Percentiles rank a stretch among this genome's conserved stretches.
Conservation (phyloP, 768 basidiomycete genomes). For the Calocybe gangraenosa region DNA sequence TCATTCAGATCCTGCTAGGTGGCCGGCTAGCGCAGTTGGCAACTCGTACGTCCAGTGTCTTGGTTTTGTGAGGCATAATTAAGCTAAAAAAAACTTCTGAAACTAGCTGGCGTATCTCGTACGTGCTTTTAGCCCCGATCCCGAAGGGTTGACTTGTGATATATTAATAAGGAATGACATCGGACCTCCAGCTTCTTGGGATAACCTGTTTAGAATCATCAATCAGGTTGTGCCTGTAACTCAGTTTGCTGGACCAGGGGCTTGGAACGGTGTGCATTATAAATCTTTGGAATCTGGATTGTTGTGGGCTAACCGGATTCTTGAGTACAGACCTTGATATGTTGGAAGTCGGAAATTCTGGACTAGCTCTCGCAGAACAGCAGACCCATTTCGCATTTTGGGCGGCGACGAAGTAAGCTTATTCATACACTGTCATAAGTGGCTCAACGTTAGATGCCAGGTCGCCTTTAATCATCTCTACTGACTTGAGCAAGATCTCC, state of each 20-base stretch:
- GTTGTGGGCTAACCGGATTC: slow-evolving; percentile 8
- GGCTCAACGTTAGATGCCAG: slow-evolving; percentile 13
- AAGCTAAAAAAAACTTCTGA: neutral
- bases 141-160: neutral
- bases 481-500: slow-evolving; percentile 33
- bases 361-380: slow-evolving; percentile 37
- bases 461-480: slow-evolving; percentile 42
- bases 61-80: too few relatives aligned
- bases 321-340: slow-evolving; percentile 40
- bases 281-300: slow-evolving; percentile 10
- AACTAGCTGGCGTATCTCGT: slow-evolving; percentile 42
- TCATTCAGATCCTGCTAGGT: slow-evolving; percentile 42
- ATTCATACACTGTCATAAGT: neutral
- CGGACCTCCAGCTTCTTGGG: slow-evolving; percentile 43
- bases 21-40: slow-evolving; percentile 40
- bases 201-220: slow-evolving; percentile 45
- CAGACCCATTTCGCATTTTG: slow-evolving; percentile 50
- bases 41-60: slow-evolving; percentile 32
- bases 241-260: slow-evolving; percentile 41
- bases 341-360: slow-evolving; percentile 48
- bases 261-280: slow-evolving; percentile 31
- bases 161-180: slow-evolving; percentile 35
- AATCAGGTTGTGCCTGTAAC: slow-evolving; percentile 50
- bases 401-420: slow-evolving; percentile 42
- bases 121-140: slow-evolving; percentile 7